phyloP scores from a whole-genome alignment of 1,284 basidiomycete genomes.

The Bjerkandera adusta region DNA sequence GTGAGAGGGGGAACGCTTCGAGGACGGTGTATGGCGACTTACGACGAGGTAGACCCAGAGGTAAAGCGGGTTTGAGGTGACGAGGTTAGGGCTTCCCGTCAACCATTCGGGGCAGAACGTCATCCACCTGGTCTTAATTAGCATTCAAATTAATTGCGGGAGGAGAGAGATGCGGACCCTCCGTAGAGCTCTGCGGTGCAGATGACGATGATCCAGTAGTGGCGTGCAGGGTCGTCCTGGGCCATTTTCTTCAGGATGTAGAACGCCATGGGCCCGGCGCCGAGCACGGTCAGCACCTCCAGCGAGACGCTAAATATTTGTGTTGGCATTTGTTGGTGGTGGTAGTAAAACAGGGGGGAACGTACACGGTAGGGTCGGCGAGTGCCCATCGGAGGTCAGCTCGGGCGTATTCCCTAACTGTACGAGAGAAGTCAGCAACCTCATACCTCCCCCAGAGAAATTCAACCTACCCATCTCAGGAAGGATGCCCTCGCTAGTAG shows the following conservation, averaged over 20 bases:
- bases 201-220: constrained; percentile 80
- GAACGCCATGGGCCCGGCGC: constrained; percentile 68
- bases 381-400: constrained; percentile 81
- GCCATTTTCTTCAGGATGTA: constrained; percentile 67
- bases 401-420: constrained; percentile 67
- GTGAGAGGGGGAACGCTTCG: no score
- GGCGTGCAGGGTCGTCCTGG: constrained; percentile 60
- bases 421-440: neutral
- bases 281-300: constrained; percentile 79
- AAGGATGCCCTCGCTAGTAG: constrained; percentile 63
- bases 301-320: constrained; percentile 53
- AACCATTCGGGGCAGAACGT: constrained; percentile 86
- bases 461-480: constrained; percentile 69
- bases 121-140: constrained; percentile 58
- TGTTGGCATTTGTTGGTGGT: neutral
- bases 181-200: constrained; percentile 77
- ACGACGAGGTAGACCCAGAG: constrained; percentile 47
- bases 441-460: neutral
- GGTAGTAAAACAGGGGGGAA: neutral
- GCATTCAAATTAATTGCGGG: neutral
- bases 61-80: constrained; percentile 61
- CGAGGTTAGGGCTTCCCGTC: constrained; percentile 66
- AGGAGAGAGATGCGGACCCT: constrained; percentile 43
- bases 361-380: constrained; percentile 57
- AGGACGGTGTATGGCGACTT: constrained; percentile 18